phyloP scores from a whole-genome alignment of 176 grass and related monocot genomes.

The Eragrostis nindensis region DNA sequence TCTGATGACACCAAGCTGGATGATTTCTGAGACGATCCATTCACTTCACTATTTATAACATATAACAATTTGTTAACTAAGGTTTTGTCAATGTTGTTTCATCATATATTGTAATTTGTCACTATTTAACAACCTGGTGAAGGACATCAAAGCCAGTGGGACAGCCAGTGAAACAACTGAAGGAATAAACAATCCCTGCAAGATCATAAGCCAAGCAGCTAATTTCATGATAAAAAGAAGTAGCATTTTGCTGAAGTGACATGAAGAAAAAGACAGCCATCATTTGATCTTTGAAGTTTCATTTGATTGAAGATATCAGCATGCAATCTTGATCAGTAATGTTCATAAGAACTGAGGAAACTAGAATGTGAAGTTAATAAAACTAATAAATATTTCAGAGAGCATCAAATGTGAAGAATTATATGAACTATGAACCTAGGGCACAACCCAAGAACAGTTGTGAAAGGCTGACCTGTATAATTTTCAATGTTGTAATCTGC shows the following conservation, averaged over 20 bases:
- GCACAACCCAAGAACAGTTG: slow-evolving; percentile 22
- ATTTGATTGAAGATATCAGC: background rate
- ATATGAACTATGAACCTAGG: slow-evolving; percentile 6
- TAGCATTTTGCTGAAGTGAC: slow-evolving; percentile 21
- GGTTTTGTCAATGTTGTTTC: background rate
- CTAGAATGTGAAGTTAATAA: background rate
- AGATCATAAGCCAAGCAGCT: slow-evolving; percentile 39
- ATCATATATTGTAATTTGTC: slow-evolving; percentile 31
- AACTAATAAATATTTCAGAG: slow-evolving; percentile 15
- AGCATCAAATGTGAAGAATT: slow-evolving; percentile 2
- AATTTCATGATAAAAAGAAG: slow-evolving; percentile 12
- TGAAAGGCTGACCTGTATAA: slow-evolving; percentile 72
- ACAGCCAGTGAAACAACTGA: slow-evolving; percentile 73
- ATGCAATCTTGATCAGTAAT: background rate
- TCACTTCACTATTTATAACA: slow-evolving; percentile 68
- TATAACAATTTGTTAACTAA: slow-evolving; percentile 31
- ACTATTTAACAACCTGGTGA: slow-evolving; percentile 75
- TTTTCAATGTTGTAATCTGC: slow-evolving; percentile 80
- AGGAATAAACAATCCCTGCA: slow-evolving; percentile 89
- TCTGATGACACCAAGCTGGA: slow-evolving; percentile 77
- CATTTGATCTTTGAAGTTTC: no score
- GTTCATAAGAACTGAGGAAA: slow-evolving; percentile 1
- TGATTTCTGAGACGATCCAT: slow-evolving; percentile 61
- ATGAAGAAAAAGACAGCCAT: background rate
- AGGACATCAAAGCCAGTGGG: slow-evolving; percentile 80